phyloP scores from a whole-genome alignment of 2,329 filamentous ascomycete species.

The Rhytidhysteron rufulum region DNA sequence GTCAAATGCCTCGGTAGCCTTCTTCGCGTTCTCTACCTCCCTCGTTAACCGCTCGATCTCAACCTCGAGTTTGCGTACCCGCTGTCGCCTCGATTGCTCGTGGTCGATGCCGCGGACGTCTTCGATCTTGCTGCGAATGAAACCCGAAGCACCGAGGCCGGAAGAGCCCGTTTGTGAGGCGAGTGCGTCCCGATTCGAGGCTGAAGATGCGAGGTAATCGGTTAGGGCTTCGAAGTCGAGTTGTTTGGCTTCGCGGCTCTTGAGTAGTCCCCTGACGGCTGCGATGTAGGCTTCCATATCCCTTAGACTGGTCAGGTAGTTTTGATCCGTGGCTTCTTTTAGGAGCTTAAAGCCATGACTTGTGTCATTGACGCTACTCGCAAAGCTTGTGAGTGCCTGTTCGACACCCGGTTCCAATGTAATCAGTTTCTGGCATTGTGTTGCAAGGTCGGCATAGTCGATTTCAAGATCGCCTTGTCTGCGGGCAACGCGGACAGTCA shows the following conservation, averaged over 20 bases:
- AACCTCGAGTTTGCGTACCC: slow-evolving; percentile 84
- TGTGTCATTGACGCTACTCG: slow-evolving; percentile 79
- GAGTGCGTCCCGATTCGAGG: slow-evolving; percentile 77
- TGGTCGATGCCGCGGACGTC: slow-evolving; percentile 96
- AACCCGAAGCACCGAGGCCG: slow-evolving; percentile 72
- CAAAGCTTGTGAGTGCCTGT: slow-evolving; percentile 77
- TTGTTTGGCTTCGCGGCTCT: slow-evolving; percentile 94
- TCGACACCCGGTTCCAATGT: slow-evolving; percentile 85
- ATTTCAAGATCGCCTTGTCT: slow-evolving; percentile 82
- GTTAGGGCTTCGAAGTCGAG: slow-evolving; percentile 95
- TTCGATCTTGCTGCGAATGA: slow-evolving; percentile 90
- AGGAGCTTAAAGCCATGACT: slow-evolving; percentile 73
- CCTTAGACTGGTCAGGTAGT: slow-evolving; percentile 86
- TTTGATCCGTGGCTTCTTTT: slow-evolving; percentile 88
- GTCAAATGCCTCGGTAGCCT: slow-evolving; percentile 87
- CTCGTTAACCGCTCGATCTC: slow-evolving; percentile 87
- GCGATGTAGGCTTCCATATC: slow-evolving; percentile 95
- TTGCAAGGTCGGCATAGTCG: slow-evolving; percentile 84
- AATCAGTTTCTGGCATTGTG: slow-evolving; percentile 92
- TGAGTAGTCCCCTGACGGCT: slow-evolving; percentile 83
- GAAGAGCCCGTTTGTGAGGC: slow-evolving; percentile 60
- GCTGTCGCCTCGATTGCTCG: slow-evolving; percentile 82
- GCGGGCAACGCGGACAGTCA: slow-evolving; percentile 84
- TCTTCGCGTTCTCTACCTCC: slow-evolving; percentile 81
- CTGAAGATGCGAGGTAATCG: slow-evolving; percentile 91